A percentile compares a stretch with the other conserved stretches of the same genome.
Conservation (phyloP, 768 basidiomycete species). For the Calocera viscosa region DNA sequence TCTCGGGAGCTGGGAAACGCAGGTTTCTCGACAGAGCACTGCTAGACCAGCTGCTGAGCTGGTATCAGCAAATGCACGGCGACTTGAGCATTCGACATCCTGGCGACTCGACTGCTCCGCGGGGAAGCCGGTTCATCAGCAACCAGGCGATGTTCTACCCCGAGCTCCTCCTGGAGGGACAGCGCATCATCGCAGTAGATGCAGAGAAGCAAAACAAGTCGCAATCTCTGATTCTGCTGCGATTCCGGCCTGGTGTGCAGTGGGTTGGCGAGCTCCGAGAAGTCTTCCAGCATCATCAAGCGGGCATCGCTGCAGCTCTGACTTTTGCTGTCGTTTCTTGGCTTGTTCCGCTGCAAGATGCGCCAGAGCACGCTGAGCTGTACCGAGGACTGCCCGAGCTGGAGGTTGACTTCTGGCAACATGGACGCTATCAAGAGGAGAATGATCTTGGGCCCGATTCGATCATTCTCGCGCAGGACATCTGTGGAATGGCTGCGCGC, state of each 20-base stretch:
- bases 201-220: neutral
- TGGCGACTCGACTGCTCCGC: neutral
- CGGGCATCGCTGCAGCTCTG: neutral
- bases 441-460: neutral
- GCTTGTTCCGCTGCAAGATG: neutral
- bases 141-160: neutral
- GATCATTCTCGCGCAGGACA: neutral
- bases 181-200: neutral
- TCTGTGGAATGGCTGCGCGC: neutral
- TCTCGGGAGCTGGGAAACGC: neutral
- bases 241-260: neutral
- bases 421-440: neutral
- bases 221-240: neutral
- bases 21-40: neutral
- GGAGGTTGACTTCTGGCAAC: conserved; percentile 2
- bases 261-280: neutral
- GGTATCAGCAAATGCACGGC: neutral
- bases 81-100: neutral
- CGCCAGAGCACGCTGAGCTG: neutral
- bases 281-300: neutral
- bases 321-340: neutral
- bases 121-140: neutral
- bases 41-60: neutral
- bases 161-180: neutral
- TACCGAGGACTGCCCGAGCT: neutral